Evolutionary conservation across 768 basidiomycete species (phyloP), one percentile per base, ranked within the genome.

Genomic region (Xerocomus potaroensis): DNA sequence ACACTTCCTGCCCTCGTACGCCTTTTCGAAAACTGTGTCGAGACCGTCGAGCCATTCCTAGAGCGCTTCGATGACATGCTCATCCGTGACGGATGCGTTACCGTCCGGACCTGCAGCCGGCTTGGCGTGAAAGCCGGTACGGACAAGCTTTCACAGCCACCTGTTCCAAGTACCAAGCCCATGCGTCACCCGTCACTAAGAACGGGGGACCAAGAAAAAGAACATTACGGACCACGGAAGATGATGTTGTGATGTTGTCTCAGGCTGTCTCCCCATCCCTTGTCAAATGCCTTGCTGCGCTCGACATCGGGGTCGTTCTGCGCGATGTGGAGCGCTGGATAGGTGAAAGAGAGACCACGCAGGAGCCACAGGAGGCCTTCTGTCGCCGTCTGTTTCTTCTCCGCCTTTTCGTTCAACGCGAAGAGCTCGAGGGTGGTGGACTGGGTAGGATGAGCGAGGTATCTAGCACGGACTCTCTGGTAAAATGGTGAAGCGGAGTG

Each of bases 301-400:
- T 79, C 75, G 11, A 35, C 45, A 2, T 62, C 61, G 37, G 78
- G 72, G 66, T 94, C 78, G 4, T 70, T 73, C 58, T 91, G 86
- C 0, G 84, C 78, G 36, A 75, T 70, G 53, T 86, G 77, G 21
- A 99, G 79, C 1, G 87, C 87, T 47, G 78, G 73, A 68, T 84
- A 81, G 27, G 95, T 99, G 73, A 99, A 99, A 23, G 81, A 79
- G 43, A 94, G 79, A 3, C 92, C 96, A 24, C 93, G 83, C 39
- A 93, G 76, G 40, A 99, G 78, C 96, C 96, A 99, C 69, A 97
- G 70, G 45, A 97, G 77, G 15, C 91, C 93, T 61, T 94, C 86
- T 0, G 94, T 96, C 3, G 95, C 91, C 1, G 79, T 77, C 14
- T 80, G 78, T 68, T 92, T 92, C 78, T 93, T 91, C 69, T 91